Base-by-base conservation (phyloP, 1,139 yeast genomes). In the Sugiyamaella pinicola region DNA sequence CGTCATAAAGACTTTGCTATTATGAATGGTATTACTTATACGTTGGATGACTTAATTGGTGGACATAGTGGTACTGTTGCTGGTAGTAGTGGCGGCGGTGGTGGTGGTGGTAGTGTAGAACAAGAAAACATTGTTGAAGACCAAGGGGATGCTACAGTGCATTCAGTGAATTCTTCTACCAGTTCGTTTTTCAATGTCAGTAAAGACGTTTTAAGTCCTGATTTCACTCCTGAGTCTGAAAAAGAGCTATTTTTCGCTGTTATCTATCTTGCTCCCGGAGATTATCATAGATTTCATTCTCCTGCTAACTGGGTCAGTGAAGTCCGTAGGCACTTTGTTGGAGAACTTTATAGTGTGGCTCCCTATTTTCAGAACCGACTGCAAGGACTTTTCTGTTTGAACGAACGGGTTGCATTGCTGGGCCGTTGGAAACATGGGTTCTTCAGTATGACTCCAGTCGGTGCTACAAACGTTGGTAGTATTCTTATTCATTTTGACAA, bases 391-490 rank as follows among this genome's bases (percentile, higher is more conserved):
- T 93, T 95, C 68, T 90, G 91, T 6, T 75, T 95, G 62, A 95
- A 95, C 69, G 99, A 95, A 72, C 80, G 99, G 63, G 99, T 95
- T 7, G 96, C 98, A 0, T 75, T 95, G 48, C 78, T 95, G 56
- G 99, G 99, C 1, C 84, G 88, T 64, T 95, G 99, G 98, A 87
- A 87, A 67, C 81, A 93, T 69, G 99, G 99, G 0, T 95, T 95
- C 67, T 93, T 93, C 74, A 86, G 96, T 58, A 95, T 95, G 99
- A 91, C 96, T 1, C 98, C 99, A 0, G 99, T 95, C 9, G 99
- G 99, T 22, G 99, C 99, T 26, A 95, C 99, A 5, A 95, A 95
- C 69, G 99, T 95, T 37, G 99, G 99, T 17, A 86, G 96, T 64
- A 93, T 95, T 61, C 83, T 87, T 55, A 81, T 95, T 59, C 89